These are phyloP conservation scores for Candida namnaoensis DNA, from an alignment of 805 yeast species.

Conservation along the genomic window DNA sequence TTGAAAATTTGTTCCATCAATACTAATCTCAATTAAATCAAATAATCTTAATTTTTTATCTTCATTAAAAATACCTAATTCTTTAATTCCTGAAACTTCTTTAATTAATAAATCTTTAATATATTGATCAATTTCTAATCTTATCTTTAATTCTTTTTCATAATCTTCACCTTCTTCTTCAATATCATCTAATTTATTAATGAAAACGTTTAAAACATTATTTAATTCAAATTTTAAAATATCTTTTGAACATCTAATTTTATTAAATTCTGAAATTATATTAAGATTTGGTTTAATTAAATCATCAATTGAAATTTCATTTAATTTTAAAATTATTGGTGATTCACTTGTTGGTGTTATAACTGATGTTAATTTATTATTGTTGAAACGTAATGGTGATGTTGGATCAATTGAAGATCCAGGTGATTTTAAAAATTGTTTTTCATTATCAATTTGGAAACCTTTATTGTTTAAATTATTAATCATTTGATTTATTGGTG, in stretches of 20 bases:
- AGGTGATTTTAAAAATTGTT: neutral
- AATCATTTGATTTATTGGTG: constrained; percentile 15
- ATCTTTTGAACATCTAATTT: constrained; percentile 7
- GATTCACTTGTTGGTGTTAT: neutral
- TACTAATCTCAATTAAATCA: constrained; percentile 32
- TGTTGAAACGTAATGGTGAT: neutral
- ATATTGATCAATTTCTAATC: constrained; percentile 7
- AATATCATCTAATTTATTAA: constrained; percentile 5
- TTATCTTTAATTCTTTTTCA: constrained; percentile 2
- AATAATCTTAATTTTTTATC: constrained; percentile 21
- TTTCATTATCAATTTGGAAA: constrained; percentile 1
- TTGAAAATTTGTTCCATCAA: constrained; percentile 36
- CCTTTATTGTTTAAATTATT: constrained; percentile 9
- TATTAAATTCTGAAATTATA: constrained; percentile 14
- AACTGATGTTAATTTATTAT: neutral
- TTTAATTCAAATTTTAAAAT: constrained; percentile 5
- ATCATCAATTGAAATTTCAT: constrained; percentile 2
- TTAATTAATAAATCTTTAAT: constrained; percentile 2
- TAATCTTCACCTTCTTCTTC: too few relatives aligned
- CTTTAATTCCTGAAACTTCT: constrained; percentile 4
- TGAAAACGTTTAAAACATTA: constrained; percentile 10
- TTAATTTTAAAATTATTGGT: too few relatives aligned
- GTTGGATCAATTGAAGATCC: neutral
- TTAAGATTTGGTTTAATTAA: constrained; percentile 11
- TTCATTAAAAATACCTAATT: neutral